A percentile compares a stretch with the other conserved stretches of the same genome.
Conservation (phyloP, 768 basidiomycete genomes). For the Calocybe cyanea region DNA sequence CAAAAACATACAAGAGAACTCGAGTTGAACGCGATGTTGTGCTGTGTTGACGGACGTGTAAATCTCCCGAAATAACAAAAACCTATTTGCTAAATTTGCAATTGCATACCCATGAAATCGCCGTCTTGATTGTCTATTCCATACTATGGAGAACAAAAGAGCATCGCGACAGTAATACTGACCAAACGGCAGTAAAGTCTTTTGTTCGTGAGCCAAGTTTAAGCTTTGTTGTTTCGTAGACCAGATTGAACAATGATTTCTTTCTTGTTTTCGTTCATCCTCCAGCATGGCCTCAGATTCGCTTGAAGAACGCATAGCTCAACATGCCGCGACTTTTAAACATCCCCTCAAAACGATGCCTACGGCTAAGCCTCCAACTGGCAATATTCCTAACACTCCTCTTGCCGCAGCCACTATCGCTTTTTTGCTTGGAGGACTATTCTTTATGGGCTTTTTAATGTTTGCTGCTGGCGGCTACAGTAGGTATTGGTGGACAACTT, state of each 20-base stretch:
- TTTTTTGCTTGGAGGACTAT: slow-evolving; percentile 77
- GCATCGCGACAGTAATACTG: too few species aligned
- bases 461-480: slow-evolving; percentile 45
- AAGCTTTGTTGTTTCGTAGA: slow-evolving; percentile 20
- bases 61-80: too few species aligned
- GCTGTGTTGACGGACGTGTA: too few species aligned
- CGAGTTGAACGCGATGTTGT: neutral
- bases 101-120: too few species aligned
- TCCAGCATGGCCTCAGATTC: slow-evolving; percentile 28
- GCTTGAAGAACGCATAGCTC: slow-evolving; percentile 36
- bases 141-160: too few species aligned
- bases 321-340: slow-evolving; percentile 28
- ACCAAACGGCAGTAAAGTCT: too few species aligned
- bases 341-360: slow-evolving; percentile 58
- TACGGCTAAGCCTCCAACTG: slow-evolving; percentile 32
- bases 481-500: slow-evolving; percentile 58
- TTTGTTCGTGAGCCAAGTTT: too few species aligned
- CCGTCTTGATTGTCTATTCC: too few species aligned
- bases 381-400: slow-evolving; percentile 86
- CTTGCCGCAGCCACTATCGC: slow-evolving; percentile 74
- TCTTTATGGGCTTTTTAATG: slow-evolving; percentile 52
- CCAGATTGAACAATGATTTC: slow-evolving; percentile 14
- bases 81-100: too few species aligned
- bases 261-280: slow-evolving; percentile 15
- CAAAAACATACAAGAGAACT: slow-evolving; percentile 16